A percentile compares a stretch with the other conserved stretches of the same genome.
phyloP scores from a whole-genome alignment of 495 filamentous ascomycete species.

The Chaetomium fimeti region DNA sequence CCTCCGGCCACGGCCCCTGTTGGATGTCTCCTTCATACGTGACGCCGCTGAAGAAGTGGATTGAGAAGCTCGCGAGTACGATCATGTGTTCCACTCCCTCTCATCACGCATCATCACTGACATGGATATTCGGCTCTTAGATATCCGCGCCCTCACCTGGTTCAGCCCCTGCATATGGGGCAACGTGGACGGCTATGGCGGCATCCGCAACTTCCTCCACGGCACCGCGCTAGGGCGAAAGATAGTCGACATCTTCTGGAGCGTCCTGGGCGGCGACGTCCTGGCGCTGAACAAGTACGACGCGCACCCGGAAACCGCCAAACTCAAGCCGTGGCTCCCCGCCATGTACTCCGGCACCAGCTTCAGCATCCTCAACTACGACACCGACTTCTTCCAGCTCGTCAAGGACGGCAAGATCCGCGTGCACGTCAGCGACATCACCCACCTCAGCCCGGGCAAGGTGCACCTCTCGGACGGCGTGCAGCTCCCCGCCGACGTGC shows the following conservation, averaged over 20 bases:
- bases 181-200: conserved; percentile 37
- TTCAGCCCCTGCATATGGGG: conserved; percentile 43
- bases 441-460: conserved; percentile 44
- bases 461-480: conserved; percentile 57
- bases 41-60: conserved; percentile 40
- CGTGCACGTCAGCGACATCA: conserved; percentile 60
- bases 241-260: conserved; percentile 65
- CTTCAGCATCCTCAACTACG: conserved; percentile 65
- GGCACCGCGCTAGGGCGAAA: conserved; percentile 60
- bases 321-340: conserved; percentile 59
- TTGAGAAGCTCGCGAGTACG: conserved; percentile 56
- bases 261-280: conserved; percentile 55
- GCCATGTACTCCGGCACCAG: conserved; percentile 60
- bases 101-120: neutral
- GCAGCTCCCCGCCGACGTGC: conserved; percentile 53
- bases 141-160: conserved; percentile 37
- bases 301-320: conserved; percentile 57
- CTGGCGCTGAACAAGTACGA: conserved; percentile 54
- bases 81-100: neutral
- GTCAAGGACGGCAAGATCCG: conserved; percentile 55
- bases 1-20: conserved; percentile 64
- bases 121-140: conserved; percentile 13
- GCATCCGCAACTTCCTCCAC: conserved; percentile 58
- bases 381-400: conserved; percentile 58
- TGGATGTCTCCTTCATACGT: conserved; percentile 63